These are phyloP conservation scores for Parietichytrium sp. DNA, from an alignment of 108 stramenopile species.

Conservation along the genomic window DNA sequence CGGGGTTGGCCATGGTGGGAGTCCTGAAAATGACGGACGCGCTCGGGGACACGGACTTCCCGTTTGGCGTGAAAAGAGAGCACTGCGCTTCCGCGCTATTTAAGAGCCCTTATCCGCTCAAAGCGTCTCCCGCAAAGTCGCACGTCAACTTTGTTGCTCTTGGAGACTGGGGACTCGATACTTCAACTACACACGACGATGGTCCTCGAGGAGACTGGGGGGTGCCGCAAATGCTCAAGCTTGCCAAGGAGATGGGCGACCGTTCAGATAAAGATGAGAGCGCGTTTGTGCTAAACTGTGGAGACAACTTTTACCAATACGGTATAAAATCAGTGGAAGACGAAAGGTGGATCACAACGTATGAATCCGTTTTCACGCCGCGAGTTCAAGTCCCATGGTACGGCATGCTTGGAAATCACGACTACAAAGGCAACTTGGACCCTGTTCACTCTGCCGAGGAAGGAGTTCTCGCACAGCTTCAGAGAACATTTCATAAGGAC, in stretches of 20 bases:
- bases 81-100: no score
- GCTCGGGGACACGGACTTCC: no score
- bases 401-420: constrained; percentile 27
- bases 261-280: background rate
- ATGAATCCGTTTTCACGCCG: background rate
- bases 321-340: constrained; percentile 1
- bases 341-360: constrained; percentile 22
- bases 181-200: background rate
- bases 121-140: no score
- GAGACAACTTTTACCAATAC: constrained; percentile 31
- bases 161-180: background rate
- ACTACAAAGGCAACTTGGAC: background rate
- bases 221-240: background rate
- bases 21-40: no score
- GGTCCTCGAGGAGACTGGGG: constrained; percentile 1
- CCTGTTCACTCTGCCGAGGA: background rate
- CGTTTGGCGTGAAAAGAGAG: no score
- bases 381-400: constrained; percentile 35
- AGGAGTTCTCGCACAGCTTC: background rate
- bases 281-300: background rate
- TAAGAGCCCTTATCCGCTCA: no score
- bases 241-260: background rate
- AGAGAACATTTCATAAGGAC: background rate
- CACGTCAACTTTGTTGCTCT: background rate
- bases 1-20: no score